A percentile compares a stretch with the other conserved stretches of the same genome.
phyloP scores from a whole-genome alignment of 352 stramenopile species.

The Aphanomyces cochlioides region DNA sequence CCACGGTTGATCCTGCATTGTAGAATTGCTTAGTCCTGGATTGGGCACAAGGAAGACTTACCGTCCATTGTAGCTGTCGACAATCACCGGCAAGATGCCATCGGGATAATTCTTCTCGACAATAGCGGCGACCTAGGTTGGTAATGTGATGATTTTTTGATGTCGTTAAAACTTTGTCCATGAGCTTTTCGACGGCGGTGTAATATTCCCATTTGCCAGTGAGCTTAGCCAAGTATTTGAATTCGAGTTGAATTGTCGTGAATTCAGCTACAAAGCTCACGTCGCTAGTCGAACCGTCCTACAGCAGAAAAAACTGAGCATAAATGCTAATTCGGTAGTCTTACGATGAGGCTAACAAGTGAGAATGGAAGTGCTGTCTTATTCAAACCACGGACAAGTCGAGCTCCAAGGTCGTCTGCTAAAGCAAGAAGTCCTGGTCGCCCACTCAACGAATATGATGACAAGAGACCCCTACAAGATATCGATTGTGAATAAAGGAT shows the following conservation, averaged over 20 bases:
- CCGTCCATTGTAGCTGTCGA: slow-evolving; percentile 38
- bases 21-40: background rate
- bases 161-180: slow-evolving; percentile 17
- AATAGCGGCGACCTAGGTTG: slow-evolving; percentile 19
- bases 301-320: background rate
- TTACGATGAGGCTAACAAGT: slow-evolving; percentile 4
- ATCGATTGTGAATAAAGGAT: too few species aligned
- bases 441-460: slow-evolving; percentile 12
- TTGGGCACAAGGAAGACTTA: slow-evolving; percentile 13
- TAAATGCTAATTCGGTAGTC: background rate
- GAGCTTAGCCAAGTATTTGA: slow-evolving; percentile 30
- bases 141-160: background rate
- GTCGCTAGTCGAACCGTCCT: slow-evolving; percentile 4
- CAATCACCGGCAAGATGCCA: slow-evolving; percentile 44
- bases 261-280: slow-evolving; percentile 22
- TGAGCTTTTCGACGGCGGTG: slow-evolving; percentile 27
- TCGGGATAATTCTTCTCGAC: slow-evolving; percentile 40
- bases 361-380: slow-evolving; percentile 19
- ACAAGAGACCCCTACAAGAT: background rate
- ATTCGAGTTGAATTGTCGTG: slow-evolving; percentile 32
- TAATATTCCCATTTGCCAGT: slow-evolving; percentile 31
- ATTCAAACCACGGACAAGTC: background rate
- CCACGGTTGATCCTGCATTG: slow-evolving; percentile 10
- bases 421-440: background rate
- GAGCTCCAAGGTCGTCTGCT: slow-evolving; percentile 14